These are phyloP conservation scores for Cordyceps cateniannulata DNA, from an alignment of 2,329 filamentous ascomycete genomes.

Conservation along the genomic window DNA sequence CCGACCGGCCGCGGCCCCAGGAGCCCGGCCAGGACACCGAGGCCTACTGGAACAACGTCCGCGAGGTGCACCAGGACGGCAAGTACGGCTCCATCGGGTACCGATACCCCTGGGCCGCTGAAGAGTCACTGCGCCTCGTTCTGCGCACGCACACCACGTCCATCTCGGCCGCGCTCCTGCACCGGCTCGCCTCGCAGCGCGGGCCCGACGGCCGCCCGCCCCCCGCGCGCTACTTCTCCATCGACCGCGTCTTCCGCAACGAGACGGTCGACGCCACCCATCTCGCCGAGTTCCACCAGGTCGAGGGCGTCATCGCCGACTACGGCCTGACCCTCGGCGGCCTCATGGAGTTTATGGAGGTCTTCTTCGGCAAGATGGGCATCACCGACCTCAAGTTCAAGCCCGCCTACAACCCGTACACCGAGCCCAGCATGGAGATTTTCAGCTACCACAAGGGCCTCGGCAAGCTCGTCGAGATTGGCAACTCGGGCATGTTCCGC, in stretches of 20 bases:
- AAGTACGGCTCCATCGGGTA: conserved; percentile 96
- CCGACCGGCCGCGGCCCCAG: conserved; percentile 58
- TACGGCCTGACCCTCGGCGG: conserved; percentile 89
- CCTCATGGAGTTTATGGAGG: conserved; percentile 85
- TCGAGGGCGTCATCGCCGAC: conserved; percentile 97
- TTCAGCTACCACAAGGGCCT: conserved; percentile 86
- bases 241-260: conserved; percentile 96
- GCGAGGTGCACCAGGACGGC: conserved; percentile 79
- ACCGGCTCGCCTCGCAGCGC: conserved; percentile 78
- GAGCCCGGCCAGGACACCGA: conserved; percentile 62
- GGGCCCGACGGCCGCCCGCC: conserved; percentile 61
- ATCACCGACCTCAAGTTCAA: conserved; percentile 84
- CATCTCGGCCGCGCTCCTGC: conserved; percentile 82
- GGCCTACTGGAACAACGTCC: conserved; percentile 82
- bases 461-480: conserved; percentile 91
- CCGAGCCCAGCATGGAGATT: conserved; percentile 96
- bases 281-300: conserved; percentile 95
- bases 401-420: conserved; percentile 89
- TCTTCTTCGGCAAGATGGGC: conserved; percentile 96
- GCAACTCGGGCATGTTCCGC: conserved; percentile 97
- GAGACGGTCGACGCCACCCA: conserved; percentile 96
- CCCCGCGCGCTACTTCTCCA: conserved; percentile 91
- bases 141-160: conserved; percentile 95
- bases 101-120: conserved; percentile 85
- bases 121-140: conserved; percentile 81